phyloP scores from a whole-genome alignment of 2,329 filamentous ascomycete genomes.

The Bipolaris oryzae region DNA sequence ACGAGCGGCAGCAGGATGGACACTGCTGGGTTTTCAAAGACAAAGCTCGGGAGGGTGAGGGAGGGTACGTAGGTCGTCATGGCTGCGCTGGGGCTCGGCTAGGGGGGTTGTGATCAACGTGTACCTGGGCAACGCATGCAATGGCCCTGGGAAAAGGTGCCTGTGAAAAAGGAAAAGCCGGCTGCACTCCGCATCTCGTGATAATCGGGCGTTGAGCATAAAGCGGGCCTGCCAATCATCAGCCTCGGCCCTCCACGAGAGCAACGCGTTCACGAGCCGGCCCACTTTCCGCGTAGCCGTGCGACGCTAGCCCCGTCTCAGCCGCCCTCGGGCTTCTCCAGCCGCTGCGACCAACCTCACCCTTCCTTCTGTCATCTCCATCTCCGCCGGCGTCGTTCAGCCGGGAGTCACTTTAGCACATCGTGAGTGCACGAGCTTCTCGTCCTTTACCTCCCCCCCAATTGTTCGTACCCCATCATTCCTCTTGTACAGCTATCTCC shows the following conservation, averaged over 20 bases:
- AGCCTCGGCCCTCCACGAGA: slow-evolving; percentile 19
- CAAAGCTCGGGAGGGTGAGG: slow-evolving; percentile 71
- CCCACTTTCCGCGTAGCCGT: slow-evolving; percentile 31
- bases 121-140: slow-evolving; percentile 1
- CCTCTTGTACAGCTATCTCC: slow-evolving; percentile 39
- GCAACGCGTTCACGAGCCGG: slow-evolving; percentile 20
- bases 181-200: slow-evolving; percentile 15
- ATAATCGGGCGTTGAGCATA: slow-evolving; percentile 5
- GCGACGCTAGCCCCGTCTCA: slow-evolving; percentile 31
- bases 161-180: not conserved
- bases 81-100: slow-evolving; percentile 30
- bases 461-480: slow-evolving; percentile 37
- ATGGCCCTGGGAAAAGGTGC: not conserved
- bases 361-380: slow-evolving; percentile 33
- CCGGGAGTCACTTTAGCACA: slow-evolving; percentile 40
- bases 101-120: not conserved
- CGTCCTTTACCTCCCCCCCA: slow-evolving; percentile 31
- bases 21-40: slow-evolving; percentile 74
- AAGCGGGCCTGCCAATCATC: slow-evolving; percentile 23
- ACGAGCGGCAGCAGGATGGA: slow-evolving; percentile 78
- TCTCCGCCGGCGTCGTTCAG: slow-evolving; percentile 30
- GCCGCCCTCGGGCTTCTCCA: slow-evolving; percentile 19
- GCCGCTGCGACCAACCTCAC: slow-evolving; percentile 28
- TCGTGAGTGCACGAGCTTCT: slow-evolving; percentile 48
- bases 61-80: slow-evolving; percentile 85